A percentile compares a stretch with the other conserved stretches of the same genome.
phyloP scores from a whole-genome alignment of 495 filamentous ascomycete species.

The Gamarada debralockiae region DNA sequence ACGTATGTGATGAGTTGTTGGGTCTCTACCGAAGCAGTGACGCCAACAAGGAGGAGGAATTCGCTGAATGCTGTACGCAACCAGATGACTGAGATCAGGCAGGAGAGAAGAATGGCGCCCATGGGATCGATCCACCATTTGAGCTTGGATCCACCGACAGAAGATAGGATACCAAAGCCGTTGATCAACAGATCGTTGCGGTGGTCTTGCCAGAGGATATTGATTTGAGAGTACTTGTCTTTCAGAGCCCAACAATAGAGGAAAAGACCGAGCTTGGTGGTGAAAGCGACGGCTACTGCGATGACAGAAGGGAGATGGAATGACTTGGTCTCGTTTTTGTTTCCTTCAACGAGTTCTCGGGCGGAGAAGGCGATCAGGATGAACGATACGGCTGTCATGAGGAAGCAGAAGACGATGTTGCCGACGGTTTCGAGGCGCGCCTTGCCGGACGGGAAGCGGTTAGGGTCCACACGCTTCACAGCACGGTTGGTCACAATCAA shows the following conservation, averaged over 20 bases:
- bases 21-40: conserved; percentile 78
- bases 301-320: conserved; percentile 88
- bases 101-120: conserved; percentile 81
- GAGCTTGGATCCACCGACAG: conserved; percentile 80
- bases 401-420: conserved; percentile 95
- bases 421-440: conserved; percentile 93
- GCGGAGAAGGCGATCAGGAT: conserved; percentile 87
- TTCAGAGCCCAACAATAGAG: conserved; percentile 89
- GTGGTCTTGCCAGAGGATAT: conserved; percentile 91
- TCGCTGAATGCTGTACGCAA: conserved; percentile 79
- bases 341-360: conserved; percentile 55
- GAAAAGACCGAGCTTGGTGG: conserved; percentile 80
- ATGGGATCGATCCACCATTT: conserved; percentile 95
- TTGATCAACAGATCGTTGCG: conserved; percentile 88
- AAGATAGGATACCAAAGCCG: conserved; percentile 86
- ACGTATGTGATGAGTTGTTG: conserved; percentile 96
- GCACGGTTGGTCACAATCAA: conserved; percentile 86
- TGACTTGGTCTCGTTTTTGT: conserved; percentile 34
- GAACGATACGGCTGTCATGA: conserved; percentile 89
- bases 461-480: conserved; percentile 82
- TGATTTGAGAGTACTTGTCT: conserved; percentile 84
- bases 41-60: conserved; percentile 86
- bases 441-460: conserved; percentile 88
- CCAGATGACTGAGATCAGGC: conserved; percentile 76
- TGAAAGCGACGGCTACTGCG: conserved; percentile 80